phyloP scores from a whole-genome alignment of 305 asterid species.

The Plantago coronopus region DNA sequence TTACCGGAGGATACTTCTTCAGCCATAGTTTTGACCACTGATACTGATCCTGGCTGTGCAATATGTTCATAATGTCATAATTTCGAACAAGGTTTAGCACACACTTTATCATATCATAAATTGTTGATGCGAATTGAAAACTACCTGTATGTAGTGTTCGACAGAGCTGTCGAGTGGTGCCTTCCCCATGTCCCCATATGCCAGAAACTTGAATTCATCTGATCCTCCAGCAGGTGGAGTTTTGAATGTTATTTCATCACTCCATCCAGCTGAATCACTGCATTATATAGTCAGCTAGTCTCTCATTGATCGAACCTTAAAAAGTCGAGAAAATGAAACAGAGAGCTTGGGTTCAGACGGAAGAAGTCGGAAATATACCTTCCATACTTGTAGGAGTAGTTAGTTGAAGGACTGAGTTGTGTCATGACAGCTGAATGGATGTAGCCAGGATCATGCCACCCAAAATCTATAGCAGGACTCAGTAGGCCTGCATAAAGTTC shows the following conservation, averaged over 20 bases:
- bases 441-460: conserved; percentile 95
- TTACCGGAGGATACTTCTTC: conserved; percentile 44
- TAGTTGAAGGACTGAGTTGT: conserved; percentile 55
- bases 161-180: conserved; percentile 73
- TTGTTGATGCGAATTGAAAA: too few species aligned
- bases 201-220: conserved; percentile 48
- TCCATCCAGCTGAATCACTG: conserved; percentile 78
- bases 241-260: conserved; percentile 42
- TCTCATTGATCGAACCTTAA: neutral
- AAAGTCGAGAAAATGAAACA: too few species aligned
- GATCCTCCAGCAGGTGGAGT: conserved; percentile 75
- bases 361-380: conserved; percentile 35
- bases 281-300: neutral
- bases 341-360: too few species aligned
- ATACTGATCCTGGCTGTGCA: conserved; percentile 64
- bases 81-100: neutral
- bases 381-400: conserved; percentile 66
- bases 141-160: conserved; percentile 80
- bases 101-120: too few species aligned
- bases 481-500: conserved; percentile 36
- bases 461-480: conserved; percentile 76
- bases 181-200: conserved; percentile 92
- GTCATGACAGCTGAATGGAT: conserved; percentile 72
- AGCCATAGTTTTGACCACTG: conserved; percentile 55
- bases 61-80: neutral